These are phyloP conservation scores for Candida insectorum DNA, from an alignment of 805 yeast species.

Conservation along the genomic window DNA sequence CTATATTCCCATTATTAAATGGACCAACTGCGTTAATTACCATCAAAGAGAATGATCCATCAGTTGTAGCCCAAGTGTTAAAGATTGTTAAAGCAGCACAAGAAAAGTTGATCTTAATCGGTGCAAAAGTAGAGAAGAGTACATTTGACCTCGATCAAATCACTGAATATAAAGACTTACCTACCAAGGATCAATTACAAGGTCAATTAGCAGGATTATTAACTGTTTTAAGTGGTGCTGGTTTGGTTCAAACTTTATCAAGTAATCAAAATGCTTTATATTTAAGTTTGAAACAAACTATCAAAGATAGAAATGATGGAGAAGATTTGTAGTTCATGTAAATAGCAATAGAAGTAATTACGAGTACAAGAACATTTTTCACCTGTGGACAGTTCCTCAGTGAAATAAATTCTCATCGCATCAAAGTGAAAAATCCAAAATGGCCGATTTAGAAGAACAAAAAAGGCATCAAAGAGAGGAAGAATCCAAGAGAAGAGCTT, in stretches of 20 bases:
- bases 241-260: slow-evolving; percentile 78
- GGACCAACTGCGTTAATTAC: slow-evolving; percentile 87
- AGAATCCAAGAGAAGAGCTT: slow-evolving; percentile 45
- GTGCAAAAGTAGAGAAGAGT: slow-evolving; percentile 74
- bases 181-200: slow-evolving; percentile 67
- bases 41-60: slow-evolving; percentile 69
- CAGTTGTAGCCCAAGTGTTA: slow-evolving; percentile 56
- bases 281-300: slow-evolving; percentile 61
- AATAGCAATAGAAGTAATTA: background rate
- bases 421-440: slow-evolving; percentile 2
- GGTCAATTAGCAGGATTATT: slow-evolving; percentile 80
- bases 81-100: slow-evolving; percentile 58
- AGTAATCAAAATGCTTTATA: slow-evolving; percentile 65
- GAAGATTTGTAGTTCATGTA: background rate
- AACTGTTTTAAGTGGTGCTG: slow-evolving; percentile 85
- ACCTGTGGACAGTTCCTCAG: background rate
- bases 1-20: slow-evolving; percentile 61
- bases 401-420: slow-evolving; percentile 1
- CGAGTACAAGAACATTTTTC: background rate
- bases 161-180: slow-evolving; percentile 66
- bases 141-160: slow-evolving; percentile 52
- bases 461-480: slow-evolving; percentile 20
- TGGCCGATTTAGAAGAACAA: slow-evolving; percentile 15
- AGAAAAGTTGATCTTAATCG: slow-evolving; percentile 77
- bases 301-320: slow-evolving; percentile 7